These are phyloP conservation scores for Magnaporthiopsis incrustans DNA, from an alignment of 2,329 filamentous ascomycete genomes.

Conservation along the genomic window DNA sequence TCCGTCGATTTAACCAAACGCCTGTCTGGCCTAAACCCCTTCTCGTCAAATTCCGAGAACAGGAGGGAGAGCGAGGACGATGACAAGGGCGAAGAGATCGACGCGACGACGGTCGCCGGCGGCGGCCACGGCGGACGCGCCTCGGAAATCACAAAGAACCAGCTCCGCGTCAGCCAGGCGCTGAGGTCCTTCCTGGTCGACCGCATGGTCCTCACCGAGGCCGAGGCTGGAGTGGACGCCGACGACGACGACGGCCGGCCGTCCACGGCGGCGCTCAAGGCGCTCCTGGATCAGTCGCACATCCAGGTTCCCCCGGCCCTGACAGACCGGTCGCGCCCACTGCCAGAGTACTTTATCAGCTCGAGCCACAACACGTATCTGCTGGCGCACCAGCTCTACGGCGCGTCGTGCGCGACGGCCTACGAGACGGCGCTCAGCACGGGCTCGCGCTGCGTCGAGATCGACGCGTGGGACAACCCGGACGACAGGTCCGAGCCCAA, in stretches of 20 bases:
- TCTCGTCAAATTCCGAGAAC: background rate
- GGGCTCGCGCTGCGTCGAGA: slow-evolving; percentile 63
- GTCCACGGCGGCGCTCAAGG: slow-evolving; percentile 36
- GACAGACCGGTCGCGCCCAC: slow-evolving; percentile 48
- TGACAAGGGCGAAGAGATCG: slow-evolving; percentile 44
- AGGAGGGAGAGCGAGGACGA: slow-evolving; percentile 27
- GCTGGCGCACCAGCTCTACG: slow-evolving; percentile 61
- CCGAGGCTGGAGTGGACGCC: slow-evolving; percentile 37
- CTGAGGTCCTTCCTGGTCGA: slow-evolving; percentile 47
- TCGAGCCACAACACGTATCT: slow-evolving; percentile 70
- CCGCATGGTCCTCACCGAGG: slow-evolving; percentile 39
- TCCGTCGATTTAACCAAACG: background rate
- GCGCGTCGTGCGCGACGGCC: slow-evolving; percentile 51
- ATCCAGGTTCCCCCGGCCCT: slow-evolving; percentile 46
- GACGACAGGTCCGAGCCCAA: slow-evolving; percentile 47
- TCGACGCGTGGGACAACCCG: slow-evolving; percentile 61
- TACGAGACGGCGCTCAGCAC: slow-evolving; percentile 55
- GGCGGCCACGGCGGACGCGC: slow-evolving; percentile 42
- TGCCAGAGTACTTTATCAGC: slow-evolving; percentile 65
- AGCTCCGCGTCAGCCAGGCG: slow-evolving; percentile 51
- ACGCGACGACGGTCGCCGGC: slow-evolving; percentile 43
- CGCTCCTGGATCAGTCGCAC: slow-evolving; percentile 48
- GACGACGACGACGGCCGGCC: slow-evolving; percentile 26
- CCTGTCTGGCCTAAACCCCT: slow-evolving; percentile 3
- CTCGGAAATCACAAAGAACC: slow-evolving; percentile 38